Percentiles rank a stretch among this genome's conserved stretches.
Evolutionary conservation across 2,329 filamentous ascomycete genomes (phyloP).

Genomic region (Alternaria hordeiaustralica): DNA sequence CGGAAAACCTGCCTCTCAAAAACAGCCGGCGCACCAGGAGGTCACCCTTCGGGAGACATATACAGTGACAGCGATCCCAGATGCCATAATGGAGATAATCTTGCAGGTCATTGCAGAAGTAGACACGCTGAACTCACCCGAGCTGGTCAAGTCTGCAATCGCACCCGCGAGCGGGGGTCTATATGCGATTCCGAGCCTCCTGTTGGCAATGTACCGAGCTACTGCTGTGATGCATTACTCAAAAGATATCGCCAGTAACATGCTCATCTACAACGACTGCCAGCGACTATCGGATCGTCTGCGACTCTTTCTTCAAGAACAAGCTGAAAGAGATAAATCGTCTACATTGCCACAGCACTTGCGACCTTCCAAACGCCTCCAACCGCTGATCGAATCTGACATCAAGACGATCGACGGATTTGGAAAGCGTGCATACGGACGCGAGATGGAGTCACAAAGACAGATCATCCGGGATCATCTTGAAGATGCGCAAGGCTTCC

Average conservation of each 20-base stretch:
- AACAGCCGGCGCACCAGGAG: constrained; percentile 58
- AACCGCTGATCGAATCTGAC: constrained; percentile 60
- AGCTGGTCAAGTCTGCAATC: constrained; percentile 60
- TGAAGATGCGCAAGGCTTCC: constrained; percentile 68
- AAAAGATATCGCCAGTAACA: constrained; percentile 63
- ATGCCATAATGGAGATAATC: constrained; percentile 74
- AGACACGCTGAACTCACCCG: constrained; percentile 62
- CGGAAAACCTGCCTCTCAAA: constrained; percentile 35
- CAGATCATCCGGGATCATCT: constrained; percentile 68
- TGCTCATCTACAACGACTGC: constrained; percentile 71
- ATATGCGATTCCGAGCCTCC: constrained; percentile 73
- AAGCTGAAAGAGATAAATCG: constrained; percentile 44
- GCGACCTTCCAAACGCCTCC: constrained; percentile 49
- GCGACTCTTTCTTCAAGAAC: constrained; percentile 55
- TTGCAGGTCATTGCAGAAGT: constrained; percentile 56
- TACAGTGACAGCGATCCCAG: constrained; percentile 85
- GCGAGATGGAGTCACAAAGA: constrained; percentile 69
- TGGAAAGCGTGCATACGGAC: constrained; percentile 66
- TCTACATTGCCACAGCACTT: constrained; percentile 40
- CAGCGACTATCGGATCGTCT: constrained; percentile 64
- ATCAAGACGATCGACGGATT: constrained; percentile 64
- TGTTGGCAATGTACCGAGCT: constrained; percentile 79
- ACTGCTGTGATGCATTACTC: constrained; percentile 78
- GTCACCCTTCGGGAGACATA: constrained; percentile 85
- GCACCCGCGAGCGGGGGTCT: constrained; percentile 72